A percentile compares a stretch with the other conserved stretches of the same genome.
Evolutionary conservation across 2,329 filamentous ascomycete species (phyloP).

Genomic region (Hysterium pulicare): DNA sequence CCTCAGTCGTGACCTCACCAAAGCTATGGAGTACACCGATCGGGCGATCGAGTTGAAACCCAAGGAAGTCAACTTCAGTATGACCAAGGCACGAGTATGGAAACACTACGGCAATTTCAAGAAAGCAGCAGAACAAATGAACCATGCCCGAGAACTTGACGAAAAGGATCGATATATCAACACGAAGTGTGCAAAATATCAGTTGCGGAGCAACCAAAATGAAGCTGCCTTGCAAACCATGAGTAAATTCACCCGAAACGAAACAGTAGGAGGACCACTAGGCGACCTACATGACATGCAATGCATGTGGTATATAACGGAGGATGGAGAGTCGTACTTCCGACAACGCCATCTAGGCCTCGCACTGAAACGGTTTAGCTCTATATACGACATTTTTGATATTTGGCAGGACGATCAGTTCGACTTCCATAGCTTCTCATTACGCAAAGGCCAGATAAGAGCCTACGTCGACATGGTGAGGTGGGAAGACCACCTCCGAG

Average conservation of each 20-base stretch:
- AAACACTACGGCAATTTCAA: slow-evolving; percentile 81
- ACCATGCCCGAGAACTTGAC: slow-evolving; percentile 79
- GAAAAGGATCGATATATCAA: slow-evolving; percentile 95
- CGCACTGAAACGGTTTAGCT: slow-evolving; percentile 87
- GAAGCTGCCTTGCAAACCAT: slow-evolving; percentile 83
- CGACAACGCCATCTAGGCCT: slow-evolving; percentile 78
- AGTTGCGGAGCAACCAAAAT: slow-evolving; percentile 87
- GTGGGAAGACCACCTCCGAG: slow-evolving; percentile 88
- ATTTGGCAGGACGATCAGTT: slow-evolving; percentile 98
- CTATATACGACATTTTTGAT: slow-evolving; percentile 89
- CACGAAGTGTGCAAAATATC: slow-evolving; percentile 96
- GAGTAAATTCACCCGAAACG: slow-evolving; percentile 89
- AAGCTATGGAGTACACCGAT: slow-evolving; percentile 79
- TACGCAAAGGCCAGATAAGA: slow-evolving; percentile 93
- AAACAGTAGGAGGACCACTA: slow-evolving; percentile 81
- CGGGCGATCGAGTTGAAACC: slow-evolving; percentile 76
- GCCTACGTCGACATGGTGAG: slow-evolving; percentile 94
- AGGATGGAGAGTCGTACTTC: slow-evolving; percentile 87
- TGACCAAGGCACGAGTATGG: slow-evolving; percentile 92
- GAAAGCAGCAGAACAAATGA: slow-evolving; percentile 84
- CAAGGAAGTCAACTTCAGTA: slow-evolving; percentile 83
- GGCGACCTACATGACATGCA: slow-evolving; percentile 97
- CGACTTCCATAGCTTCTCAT: slow-evolving; percentile 95
- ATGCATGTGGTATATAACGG: slow-evolving; percentile 93
- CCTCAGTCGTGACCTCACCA: slow-evolving; percentile 76